Conservation (phyloP, 2,329 filamentous ascomycete genomes). For the Venturia carpophila region DNA sequence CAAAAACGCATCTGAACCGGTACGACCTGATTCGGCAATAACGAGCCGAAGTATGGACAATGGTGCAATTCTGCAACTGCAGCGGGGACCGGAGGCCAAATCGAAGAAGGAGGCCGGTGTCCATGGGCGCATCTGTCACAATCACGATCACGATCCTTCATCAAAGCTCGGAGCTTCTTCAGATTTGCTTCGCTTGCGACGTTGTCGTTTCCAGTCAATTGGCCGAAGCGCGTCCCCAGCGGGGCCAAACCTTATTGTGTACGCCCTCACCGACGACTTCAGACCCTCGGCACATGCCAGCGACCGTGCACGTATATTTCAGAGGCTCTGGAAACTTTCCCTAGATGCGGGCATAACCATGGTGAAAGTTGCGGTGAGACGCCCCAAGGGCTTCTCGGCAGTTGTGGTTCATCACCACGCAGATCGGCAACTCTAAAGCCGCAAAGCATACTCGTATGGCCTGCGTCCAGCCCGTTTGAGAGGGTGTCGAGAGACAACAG, state of each 20-base stretch:
- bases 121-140: too few relatives aligned
- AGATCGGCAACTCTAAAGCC: not conserved
- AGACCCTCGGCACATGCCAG: not conserved
- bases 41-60: not conserved
- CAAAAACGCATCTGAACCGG: not conserved
- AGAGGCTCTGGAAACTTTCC: not conserved
- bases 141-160: not conserved
- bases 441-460: not conserved
- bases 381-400: not conserved
- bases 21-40: not conserved
- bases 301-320: not conserved
- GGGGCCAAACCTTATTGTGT: not conserved
- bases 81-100: not conserved
- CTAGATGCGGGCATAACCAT: not conserved
- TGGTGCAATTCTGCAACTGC: not conserved
- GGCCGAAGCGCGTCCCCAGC: not conserved
- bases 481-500: not conserved
- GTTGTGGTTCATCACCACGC: not conserved
- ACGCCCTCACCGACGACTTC: not conserved
- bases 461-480: not conserved
- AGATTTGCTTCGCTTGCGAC: not conserved
- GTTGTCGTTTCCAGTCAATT: not conserved
- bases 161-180: not conserved
- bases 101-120: not conserved
- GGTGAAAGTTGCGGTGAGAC: not conserved